phyloP scores from a whole-genome alignment of 805 yeast genomes.

The Wickerhamomyces mucosus region DNA sequence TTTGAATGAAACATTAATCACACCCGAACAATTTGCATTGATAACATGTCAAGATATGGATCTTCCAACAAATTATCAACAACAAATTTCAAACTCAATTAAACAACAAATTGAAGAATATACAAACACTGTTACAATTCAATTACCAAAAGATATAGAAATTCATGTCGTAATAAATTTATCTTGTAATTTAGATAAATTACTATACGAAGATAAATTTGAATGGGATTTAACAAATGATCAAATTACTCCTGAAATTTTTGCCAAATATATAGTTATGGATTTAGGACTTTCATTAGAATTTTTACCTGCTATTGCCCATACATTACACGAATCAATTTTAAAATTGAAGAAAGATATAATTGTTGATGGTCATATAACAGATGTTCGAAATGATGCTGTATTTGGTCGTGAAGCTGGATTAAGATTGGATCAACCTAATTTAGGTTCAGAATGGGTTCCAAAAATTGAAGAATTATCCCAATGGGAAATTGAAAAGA shows the following conservation, averaged over 20 bases:
- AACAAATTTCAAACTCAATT: constrained; percentile 59
- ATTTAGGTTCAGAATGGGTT: constrained; percentile 74
- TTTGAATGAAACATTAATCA: constrained; percentile 60
- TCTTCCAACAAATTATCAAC: constrained; percentile 55
- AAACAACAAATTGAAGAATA: constrained; percentile 75
- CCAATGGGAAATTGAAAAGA: constrained; percentile 87
- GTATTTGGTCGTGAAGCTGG: constrained; percentile 59
- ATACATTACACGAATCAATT: constrained; percentile 73
- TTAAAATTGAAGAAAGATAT: constrained; percentile 74
- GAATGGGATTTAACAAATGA: constrained; percentile 78
- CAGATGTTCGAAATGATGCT: constrained; percentile 46
- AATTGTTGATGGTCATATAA: constrained; percentile 49
- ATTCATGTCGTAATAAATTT: constrained; percentile 73
- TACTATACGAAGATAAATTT: constrained; percentile 80
- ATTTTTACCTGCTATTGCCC: constrained; percentile 83
- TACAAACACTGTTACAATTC: constrained; percentile 50
- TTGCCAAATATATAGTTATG: constrained; percentile 72
- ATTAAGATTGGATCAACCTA: constrained; percentile 62
- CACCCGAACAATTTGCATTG: constrained; percentile 87
- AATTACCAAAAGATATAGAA: constrained; percentile 56
- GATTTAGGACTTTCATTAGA: constrained; percentile 83
- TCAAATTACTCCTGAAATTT: constrained; percentile 53
- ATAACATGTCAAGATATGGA: constrained; percentile 79
- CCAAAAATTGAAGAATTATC: constrained; percentile 82
- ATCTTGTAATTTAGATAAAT: constrained; percentile 74